These are phyloP conservation scores for Rhexocercosporidium sp. DNA, from an alignment of 2,329 filamentous ascomycete genomes.

Conservation along the genomic window DNA sequence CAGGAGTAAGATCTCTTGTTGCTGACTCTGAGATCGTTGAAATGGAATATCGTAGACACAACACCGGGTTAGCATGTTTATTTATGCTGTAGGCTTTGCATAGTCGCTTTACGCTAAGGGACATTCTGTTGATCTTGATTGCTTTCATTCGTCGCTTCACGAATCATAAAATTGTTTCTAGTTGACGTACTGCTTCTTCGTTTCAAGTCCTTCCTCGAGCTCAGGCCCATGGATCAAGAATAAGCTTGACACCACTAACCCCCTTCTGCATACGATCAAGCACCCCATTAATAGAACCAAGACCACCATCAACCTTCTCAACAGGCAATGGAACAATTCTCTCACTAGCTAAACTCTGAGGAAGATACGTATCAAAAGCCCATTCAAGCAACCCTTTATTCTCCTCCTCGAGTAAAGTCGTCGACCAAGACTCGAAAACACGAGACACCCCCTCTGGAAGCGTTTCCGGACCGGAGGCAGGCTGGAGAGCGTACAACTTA, in stretches of 20 bases:
- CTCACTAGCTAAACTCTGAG: background rate
- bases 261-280: slow-evolving; percentile 37
- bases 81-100: too few relatives aligned
- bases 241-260: slow-evolving; percentile 42
- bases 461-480: slow-evolving; percentile 26
- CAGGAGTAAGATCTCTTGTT: too few relatives aligned
- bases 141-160: too few relatives aligned
- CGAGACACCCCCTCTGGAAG: slow-evolving; percentile 34
- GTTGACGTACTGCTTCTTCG: too few relatives aligned
- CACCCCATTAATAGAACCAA: slow-evolving; percentile 18
- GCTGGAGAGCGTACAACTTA: slow-evolving; percentile 34
- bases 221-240: slow-evolving; percentile 24
- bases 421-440: slow-evolving; percentile 35
- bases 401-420: slow-evolving; percentile 30
- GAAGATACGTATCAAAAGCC: slow-evolving; percentile 9
- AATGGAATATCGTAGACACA: too few relatives aligned
- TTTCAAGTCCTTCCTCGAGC: background rate
- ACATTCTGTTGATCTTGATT: too few relatives aligned
- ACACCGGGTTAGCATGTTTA: too few relatives aligned
- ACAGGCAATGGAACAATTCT: background rate
- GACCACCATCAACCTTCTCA: slow-evolving; percentile 16
- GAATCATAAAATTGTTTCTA: too few relatives aligned
- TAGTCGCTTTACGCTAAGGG: too few relatives aligned
- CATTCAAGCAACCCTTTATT: slow-evolving; percentile 4
- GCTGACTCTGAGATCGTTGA: too few relatives aligned